A percentile compares a stretch with the other conserved stretches of the same genome.
Evolutionary conservation across 78 protist species (phyloP).

Genomic region (Dictyostelium firmibasis): DNA sequence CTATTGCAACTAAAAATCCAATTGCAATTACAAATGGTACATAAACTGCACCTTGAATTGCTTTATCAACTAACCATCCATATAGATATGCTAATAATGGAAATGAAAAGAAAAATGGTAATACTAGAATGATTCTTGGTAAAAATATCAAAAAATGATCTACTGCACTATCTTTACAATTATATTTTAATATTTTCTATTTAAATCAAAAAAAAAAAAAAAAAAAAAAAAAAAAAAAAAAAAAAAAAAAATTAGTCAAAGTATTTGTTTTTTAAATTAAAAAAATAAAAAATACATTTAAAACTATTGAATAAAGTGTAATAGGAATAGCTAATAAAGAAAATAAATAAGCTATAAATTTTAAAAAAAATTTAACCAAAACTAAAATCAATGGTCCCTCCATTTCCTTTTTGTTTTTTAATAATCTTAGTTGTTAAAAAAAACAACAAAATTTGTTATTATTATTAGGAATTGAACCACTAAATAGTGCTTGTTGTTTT

Average conservation of each 20-base stretch:
- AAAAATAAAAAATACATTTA: constrained; percentile 20
- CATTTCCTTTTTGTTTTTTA: neutral
- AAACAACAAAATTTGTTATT: too few species aligned
- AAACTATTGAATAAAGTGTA: constrained; percentile 40
- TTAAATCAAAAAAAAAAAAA: neutral
- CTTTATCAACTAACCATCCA: constrained; percentile 40
- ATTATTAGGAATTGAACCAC: too few species aligned
- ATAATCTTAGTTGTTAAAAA: too few species aligned
- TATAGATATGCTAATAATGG: constrained; percentile 14
- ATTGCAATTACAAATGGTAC: constrained; percentile 40
- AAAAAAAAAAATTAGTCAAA: neutral
- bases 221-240: neutral
- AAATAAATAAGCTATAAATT: constrained; percentile 51
- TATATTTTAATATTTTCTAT: neutral
- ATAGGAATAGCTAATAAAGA: constrained; percentile 25
- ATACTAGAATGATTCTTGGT: constrained; percentile 23
- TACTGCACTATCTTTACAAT: neutral
- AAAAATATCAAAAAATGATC: constrained; percentile 21
- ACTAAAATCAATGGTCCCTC: constrained; percentile 62
- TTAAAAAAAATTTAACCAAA: constrained; percentile 25
- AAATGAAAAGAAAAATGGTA: constrained; percentile 61
- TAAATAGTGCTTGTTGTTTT: too few species aligned
- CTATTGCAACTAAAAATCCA: neutral
- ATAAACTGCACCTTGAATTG: neutral
- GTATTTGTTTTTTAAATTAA: too few species aligned